Base-by-base conservation (phyloP, 352 stramenopile genomes). In the Phytophthora melonis region DNA sequence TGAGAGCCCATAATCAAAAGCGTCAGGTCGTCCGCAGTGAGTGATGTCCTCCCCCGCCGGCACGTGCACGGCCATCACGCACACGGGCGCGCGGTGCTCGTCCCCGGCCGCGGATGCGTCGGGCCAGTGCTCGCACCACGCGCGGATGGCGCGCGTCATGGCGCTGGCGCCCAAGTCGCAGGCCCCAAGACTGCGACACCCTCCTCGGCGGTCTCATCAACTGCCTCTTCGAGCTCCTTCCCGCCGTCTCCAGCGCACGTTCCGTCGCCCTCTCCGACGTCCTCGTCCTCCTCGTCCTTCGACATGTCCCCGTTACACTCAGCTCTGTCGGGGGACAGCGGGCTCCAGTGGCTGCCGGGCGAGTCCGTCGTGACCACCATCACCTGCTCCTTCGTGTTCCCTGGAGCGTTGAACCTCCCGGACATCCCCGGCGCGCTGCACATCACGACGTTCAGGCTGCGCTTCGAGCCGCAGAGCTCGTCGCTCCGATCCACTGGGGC, bases 61-160 rank as follows among this genome's bases (percentile, higher is more conserved):
- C 50, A 68, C 60, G 47, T 90, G 83, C 65, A 65, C 70, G 34
- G 83, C 84, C 53, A 77, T 87, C 30, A 94, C 85, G 45, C 88
- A 93, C 79, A 90, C 80, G 45, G 90, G 90, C 50, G 66, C 69
- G 68, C 86, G 87, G 16, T 96, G 90, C 62, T 74, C 81, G 58
- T 89, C 86, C 13, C 45, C 70, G 1, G 86, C 82, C 10, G 80
- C 79, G 2, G 63, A 75, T 49, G 77, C 75, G 10, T 74, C 63
- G 11, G 82, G 78, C 23, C 78, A 90, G 45, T 96, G 90, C 68
- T 79, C 87, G 43, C 90, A 96, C 66, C 90, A 96, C 71, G 81
- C 84, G 61, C 87, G 90, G 10, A 92, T 96, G 77, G 83, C 87
- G 43, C 87, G 90, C 25, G 75, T 95, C 53, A 90, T 96, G 85